Evolutionary conservation across 108 stramenopile species (phyloP), one percentile per base, ranked within the genome.

Genomic region (Fistulifera pelliculosa): DNA sequence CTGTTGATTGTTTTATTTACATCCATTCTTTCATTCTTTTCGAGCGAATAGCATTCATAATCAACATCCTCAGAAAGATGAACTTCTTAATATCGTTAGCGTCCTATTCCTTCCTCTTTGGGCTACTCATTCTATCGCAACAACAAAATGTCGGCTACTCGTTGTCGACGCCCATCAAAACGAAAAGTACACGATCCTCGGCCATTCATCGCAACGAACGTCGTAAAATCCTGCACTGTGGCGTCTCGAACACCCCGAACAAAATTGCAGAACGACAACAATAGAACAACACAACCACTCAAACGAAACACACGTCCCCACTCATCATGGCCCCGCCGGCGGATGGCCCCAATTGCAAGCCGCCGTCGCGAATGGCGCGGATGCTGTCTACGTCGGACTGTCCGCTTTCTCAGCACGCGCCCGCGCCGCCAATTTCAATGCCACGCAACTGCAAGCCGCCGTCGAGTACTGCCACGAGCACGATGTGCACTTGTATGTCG

Each of bases 361-460:
- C 15, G 86, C 86, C 21, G 62, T 87, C 0, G 66, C 66, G 45
- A 87, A 87, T 62, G 86, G 86, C 27, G 86, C 86, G 61, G 81
- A 87, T 63, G 68, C 81, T 11, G 60, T 79, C 2, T 87, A 83
- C 51, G 42, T 87, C 8, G 86, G 86, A 25, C 35, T 83, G 35
- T 79, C 76, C 11, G 69, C 80, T 13, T 79, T 74, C 58, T 74
- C 71, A 35, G 86, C 86, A 1, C 58, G 86, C 1, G 86, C 81
- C 0, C 53, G 81, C 6, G 86, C 86, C 7, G 12, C 66, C 41
- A 87, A 87, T 56, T 87, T 87, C 57, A 71, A 80, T 62, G 75
- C 77, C 13, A 61, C 68, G 16, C 58, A 71, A 40, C 66, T 82
- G 16, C 59, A 64, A 25, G 26, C 61, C 1, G 86, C 81, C 4